Base-by-base conservation (phyloP, 495 filamentous ascomycete genomes). In the Emericellopsis terricola region DNA sequence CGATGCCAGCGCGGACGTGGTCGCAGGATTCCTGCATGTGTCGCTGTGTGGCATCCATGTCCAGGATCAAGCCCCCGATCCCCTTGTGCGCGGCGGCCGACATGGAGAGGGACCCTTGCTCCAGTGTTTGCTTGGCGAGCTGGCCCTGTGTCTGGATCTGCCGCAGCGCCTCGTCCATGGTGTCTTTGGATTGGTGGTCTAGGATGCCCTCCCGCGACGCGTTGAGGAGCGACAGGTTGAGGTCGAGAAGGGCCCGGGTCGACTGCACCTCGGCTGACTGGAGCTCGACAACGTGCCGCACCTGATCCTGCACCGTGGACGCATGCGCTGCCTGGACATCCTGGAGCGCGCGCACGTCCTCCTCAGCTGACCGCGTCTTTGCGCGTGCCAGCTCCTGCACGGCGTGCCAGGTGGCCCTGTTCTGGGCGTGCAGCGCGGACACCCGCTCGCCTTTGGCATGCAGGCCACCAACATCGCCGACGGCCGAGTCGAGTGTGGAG, bases 101-200 rank as follows among this genome's bases (percentile, higher is more conserved):
- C 51, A 96, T 87, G 33, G 68, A 76, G 30, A 93, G n/a, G 75
- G n/a, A 97, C 85, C 44, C 89, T 86, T 15, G 76, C 76, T 0
- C 83, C 81, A 37, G 96, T 96, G 13, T 73, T 71, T 65, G 55
- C 55, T 94, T 94, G 13, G 94, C 78, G 30, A 81, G 76, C 52
- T 92, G 78, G 15, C 89, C 69, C 18, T 94, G 64, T 24, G 68
- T 69, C 47, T 89, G 85, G 49, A 96, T 93, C 45, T 91, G 89
- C 43, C 89, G 86, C 3, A 97, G 67, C 15, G 93, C 77, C 18
- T 67, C 59, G 43, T 94, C 85, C 82, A 94, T 91, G 38, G 89
- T 78, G 34, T 85, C 73, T 44, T 80, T 82, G 2, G 82, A 76
- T 13, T 73, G 79, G 43, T 87, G 76, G 11, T 62, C 59, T 19